Percentiles rank a stretch among this genome's conserved stretches.
Evolutionary conservation across 176 grass and related monocot genomes (phyloP).

Genomic region (Bonia amplexicaulis): DNA sequence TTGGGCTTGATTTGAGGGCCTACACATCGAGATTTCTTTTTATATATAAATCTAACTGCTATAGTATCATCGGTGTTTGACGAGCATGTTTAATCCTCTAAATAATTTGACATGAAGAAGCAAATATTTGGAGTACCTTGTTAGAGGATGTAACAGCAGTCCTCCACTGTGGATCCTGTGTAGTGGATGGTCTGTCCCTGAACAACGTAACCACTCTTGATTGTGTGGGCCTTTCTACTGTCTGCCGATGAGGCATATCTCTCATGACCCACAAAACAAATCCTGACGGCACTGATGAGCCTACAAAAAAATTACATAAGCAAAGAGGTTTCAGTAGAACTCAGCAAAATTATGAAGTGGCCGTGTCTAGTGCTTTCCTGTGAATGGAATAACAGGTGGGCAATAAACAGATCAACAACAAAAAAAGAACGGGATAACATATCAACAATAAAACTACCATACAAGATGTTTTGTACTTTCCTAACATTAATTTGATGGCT

Average conservation of each 20-base stretch:
- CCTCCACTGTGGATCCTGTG: slow-evolving; percentile 82
- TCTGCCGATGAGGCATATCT: slow-evolving; percentile 76
- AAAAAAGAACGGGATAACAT: neutral
- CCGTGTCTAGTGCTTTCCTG: neutral
- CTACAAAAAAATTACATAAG: slow-evolving; percentile 44
- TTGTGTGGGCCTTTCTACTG: slow-evolving; percentile 39
- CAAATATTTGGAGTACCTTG: slow-evolving; percentile 54
- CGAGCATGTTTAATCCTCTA: neutral
- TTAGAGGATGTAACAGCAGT: slow-evolving; percentile 83
- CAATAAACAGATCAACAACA: neutral
- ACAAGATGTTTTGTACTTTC: neutral
- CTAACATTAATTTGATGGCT: neutral
- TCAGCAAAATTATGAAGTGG: neutral
- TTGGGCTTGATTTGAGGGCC: slow-evolving; percentile 80
- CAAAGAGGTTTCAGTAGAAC: slow-evolving; percentile 5
- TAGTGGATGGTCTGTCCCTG: slow-evolving; percentile 51
- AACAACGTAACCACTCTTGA: slow-evolving; percentile 69
- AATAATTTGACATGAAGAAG: slow-evolving; percentile 11
- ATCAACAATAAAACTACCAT: neutral
- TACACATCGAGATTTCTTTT: slow-evolving; percentile 27
- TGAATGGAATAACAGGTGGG: neutral
- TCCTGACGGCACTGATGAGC: slow-evolving; percentile 79
- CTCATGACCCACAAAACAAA: slow-evolving; percentile 97
- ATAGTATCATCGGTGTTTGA: slow-evolving; percentile 15
- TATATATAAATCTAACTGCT: neutral